Evolutionary conservation across 352 stramenopile genomes (phyloP), one percentile per base, ranked within the genome.

Genomic region (Phytophthora colocasiae): DNA sequence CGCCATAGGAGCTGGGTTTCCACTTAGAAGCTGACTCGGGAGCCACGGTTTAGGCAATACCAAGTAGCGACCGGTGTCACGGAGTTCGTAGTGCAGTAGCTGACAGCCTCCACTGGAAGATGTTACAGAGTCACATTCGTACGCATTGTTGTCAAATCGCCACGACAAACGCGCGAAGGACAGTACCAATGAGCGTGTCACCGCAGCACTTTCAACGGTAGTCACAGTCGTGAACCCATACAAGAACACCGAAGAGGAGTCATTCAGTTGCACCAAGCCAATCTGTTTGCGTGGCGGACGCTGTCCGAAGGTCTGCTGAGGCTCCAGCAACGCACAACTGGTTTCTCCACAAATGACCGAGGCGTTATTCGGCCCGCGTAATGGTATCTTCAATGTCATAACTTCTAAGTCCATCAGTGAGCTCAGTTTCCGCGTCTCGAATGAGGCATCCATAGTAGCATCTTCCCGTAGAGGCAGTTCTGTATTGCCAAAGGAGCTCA

Each of bases 151-250:
- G 17, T 75, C 60, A 39, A 74, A 80, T 26, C 32, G 66, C 80
- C 80, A 88, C 10, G 67, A 75, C 12, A 88, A 47, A 19, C 71
- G 78, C 3, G 63, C 72, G 19, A 84, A 73, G 22, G 75, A 78
- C 19, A 85, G 36, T n/a, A 52, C 15, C 4, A 84, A 53, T 12
- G 53, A 69, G 9, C 69, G 62, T 10, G 36, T 60, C 19, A 26
- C 14, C 27, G 12, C 22, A 9, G 39, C 19, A 17, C 26, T 41
- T 12, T 58, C 45, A 49, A 47, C 24, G 14, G 17, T 56, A 63
- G 59, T 71, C 34, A 64, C 57, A 6, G 56, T 69, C 0, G 71
- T 77, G 12, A 71, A 71, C 3, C 71, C 75, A 71, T 77, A 81
- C n/a, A 83, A n/a, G 17, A 83, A 81, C 5, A 58, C 72, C 5